A percentile compares a stretch with the other conserved stretches of the same genome.
Evolutionary conservation across 352 stramenopile species (phyloP).

Genomic region (Globisporangium middletonii): DNA sequence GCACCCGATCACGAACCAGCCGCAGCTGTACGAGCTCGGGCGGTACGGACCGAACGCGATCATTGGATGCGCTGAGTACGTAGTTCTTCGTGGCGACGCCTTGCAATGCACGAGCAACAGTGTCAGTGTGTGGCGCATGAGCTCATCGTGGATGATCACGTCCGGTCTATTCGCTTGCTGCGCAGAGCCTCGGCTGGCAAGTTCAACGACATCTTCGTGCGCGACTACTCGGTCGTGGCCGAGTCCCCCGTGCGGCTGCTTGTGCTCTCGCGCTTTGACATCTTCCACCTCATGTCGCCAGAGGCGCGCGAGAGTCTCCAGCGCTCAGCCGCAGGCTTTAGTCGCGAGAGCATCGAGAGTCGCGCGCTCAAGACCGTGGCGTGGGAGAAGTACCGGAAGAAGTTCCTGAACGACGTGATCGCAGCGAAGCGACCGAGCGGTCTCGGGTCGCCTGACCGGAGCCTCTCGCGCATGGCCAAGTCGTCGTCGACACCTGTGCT

Average conservation of each 20-base stretch:
- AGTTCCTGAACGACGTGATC: conserved; percentile 46
- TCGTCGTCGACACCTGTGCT: conserved; percentile 30
- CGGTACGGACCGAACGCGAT: conserved; percentile 72
- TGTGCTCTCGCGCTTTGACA: conserved; percentile 78
- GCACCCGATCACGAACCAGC: conserved; percentile 55
- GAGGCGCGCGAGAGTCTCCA: conserved; percentile 65
- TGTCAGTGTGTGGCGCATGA: background rate
- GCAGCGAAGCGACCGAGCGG: conserved; percentile 15
- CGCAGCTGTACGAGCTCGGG: conserved; percentile 58
- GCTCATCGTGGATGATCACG: background rate
- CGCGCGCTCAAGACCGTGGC: conserved; percentile 69
- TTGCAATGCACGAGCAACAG: background rate
- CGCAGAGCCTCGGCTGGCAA: conserved; percentile 63
- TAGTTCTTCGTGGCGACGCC: background rate
- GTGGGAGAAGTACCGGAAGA: conserved; percentile 74
- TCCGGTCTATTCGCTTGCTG: background rate
- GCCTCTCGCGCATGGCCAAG: conserved; percentile 15
- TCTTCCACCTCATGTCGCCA: conserved; percentile 76
- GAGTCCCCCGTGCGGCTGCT: conserved; percentile 74
- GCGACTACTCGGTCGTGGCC: conserved; percentile 70
- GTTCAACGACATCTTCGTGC: conserved; percentile 78
- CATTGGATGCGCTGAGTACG: conserved; percentile 77
- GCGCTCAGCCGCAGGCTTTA: conserved; percentile 46
- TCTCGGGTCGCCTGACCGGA: conserved; percentile 13
- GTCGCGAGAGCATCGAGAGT: conserved; percentile 60